Base-by-base conservation (phyloP, 768 basidiomycete genomes). In the Tylopilus vinaceipallidus region DNA sequence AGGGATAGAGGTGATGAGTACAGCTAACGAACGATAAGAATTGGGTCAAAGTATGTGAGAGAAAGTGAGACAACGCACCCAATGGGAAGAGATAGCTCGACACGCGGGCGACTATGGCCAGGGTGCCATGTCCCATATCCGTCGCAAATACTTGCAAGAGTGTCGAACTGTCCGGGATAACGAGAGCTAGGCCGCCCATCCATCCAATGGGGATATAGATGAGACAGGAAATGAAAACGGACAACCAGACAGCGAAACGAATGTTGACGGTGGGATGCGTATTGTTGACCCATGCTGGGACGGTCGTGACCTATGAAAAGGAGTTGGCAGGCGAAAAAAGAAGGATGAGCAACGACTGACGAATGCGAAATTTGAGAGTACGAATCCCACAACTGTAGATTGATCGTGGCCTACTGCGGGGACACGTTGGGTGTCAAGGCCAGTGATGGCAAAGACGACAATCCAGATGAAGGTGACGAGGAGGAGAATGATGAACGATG, bases 261-360 rank as follows among this genome's bases (percentile, higher is more conserved):
- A 63, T 53, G 29, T 62, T 52, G 51, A 62, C 58, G 3, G 55
- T 53, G 1, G 61, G 46, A 30, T 60, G 61, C 12, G 45, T 57
- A 23, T 62, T 62, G 3, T 62, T 62, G 9, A 62, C 61, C 61
- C 61, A 62, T 16, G 61, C 55, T 3, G 61, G 61, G 32, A 63
- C 43, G 32, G 61, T 62, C 17, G 47, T 60, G 16, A 62, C 58
- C 61, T 62, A 13, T 36, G 3, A 7, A 20, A 30, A 35, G 16
- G 22, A 41, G 11, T n/a, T n/a, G n/a, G n/a, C 5, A 4, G 8
- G 1, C 0, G 14, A 27, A 32, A 6, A 29, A 19, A 29, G 16
- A 12, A 4, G 0, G 26, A 32, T 4, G 33, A n/a, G 37, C 3
- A 8, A 22, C 23, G 30, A 57, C 61, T 24, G 7, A 63, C 61